Conservation (phyloP, 2,329 filamentous ascomycete genomes). For the Pseudogymnoascus verrucosus region DNA sequence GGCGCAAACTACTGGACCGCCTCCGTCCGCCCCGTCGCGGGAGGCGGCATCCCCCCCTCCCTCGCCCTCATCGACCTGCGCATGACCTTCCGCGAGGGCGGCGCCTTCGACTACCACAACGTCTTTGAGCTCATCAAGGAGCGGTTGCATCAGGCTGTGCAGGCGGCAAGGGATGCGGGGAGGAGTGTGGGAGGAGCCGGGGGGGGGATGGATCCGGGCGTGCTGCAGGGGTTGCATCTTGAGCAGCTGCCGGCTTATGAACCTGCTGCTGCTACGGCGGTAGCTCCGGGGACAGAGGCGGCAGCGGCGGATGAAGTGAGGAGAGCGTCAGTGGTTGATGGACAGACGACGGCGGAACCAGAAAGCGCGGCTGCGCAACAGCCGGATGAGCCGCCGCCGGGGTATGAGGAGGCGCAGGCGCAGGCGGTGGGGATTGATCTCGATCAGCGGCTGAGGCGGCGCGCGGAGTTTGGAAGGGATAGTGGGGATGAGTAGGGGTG, state of each 20-base stretch:
- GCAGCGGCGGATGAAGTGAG: constrained; percentile 15
- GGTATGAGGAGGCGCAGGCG: constrained; percentile 86
- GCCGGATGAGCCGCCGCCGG: constrained; percentile 73
- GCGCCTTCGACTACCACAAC: constrained; percentile 84
- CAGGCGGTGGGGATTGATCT: constrained; percentile 49
- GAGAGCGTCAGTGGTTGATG: constrained; percentile 23
- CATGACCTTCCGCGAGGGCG: constrained; percentile 87
- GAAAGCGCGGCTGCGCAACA: constrained; percentile 30
- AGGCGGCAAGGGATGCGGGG: constrained; percentile 63
- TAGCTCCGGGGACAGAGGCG: constrained; percentile 18
- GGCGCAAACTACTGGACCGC: constrained; percentile 87
- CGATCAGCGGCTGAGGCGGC: constrained; percentile 66
- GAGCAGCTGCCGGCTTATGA: constrained; percentile 88
- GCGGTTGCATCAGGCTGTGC: constrained; percentile 70
- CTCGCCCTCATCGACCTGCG: constrained; percentile 70
- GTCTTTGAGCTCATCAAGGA: constrained; percentile 80
- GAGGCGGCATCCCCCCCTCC: constrained; percentile 71
- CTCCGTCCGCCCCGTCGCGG: constrained; percentile 68
- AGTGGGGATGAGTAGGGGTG: not conserved
- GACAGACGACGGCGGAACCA: constrained; percentile 11
- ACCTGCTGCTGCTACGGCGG: constrained; percentile 34
- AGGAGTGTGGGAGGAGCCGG: constrained; percentile 34
- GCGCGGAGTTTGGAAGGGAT: constrained; percentile 46
- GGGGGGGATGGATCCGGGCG: constrained; percentile 38
- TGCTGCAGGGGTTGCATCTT: constrained; percentile 60